These are phyloP conservation scores for Stellera chamaejasme DNA, from an alignment of 345 rosid species.

Conservation along the genomic window DNA sequence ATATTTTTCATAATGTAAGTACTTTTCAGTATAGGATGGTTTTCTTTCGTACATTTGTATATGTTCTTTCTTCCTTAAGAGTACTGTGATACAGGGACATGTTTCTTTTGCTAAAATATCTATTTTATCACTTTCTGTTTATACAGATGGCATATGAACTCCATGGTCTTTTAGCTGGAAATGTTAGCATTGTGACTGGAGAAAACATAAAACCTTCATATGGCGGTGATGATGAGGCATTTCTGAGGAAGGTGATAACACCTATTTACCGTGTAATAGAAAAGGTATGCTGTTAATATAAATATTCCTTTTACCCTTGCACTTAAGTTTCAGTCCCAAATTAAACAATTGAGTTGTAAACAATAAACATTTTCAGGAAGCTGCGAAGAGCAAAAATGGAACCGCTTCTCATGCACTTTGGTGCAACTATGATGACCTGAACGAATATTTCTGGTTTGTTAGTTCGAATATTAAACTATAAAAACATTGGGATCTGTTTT, in stretches of 20 bases:
- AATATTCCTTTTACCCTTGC: conserved; percentile 1
- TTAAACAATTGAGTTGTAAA: conserved; percentile 14
- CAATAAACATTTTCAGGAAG: conserved; percentile 49
- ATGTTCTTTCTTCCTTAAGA: conserved; percentile 1
- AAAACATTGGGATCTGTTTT: conserved; percentile 4
- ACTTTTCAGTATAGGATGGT: conserved; percentile 3
- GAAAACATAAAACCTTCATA: conserved; percentile 98
- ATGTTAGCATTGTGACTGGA: conserved; percentile 96
- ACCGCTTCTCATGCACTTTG: conserved; percentile 77
- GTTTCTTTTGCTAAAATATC: conserved; percentile 1
- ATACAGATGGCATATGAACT: conserved; percentile 98
- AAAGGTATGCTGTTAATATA: conserved; percentile 41
- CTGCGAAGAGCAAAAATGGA: conserved; percentile 61
- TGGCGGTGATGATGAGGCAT: conserved; percentile 96
- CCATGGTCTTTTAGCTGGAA: conserved; percentile 94
- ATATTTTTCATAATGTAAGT: conserved; percentile 92
- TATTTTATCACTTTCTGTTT: conserved; percentile 6
- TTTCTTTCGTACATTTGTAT: conserved; percentile 7
- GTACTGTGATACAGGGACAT: not conserved
- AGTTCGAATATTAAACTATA: conserved; percentile 12
- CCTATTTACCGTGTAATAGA: conserved; percentile 76
- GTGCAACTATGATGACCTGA: conserved; percentile 98
- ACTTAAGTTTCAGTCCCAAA: conserved; percentile 17
- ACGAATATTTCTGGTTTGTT: conserved; percentile 91
- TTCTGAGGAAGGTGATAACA: conserved; percentile 82